Base-by-base conservation (phyloP, 1,284 basidiomycete genomes). In the Albatrellus sp. region DNA sequence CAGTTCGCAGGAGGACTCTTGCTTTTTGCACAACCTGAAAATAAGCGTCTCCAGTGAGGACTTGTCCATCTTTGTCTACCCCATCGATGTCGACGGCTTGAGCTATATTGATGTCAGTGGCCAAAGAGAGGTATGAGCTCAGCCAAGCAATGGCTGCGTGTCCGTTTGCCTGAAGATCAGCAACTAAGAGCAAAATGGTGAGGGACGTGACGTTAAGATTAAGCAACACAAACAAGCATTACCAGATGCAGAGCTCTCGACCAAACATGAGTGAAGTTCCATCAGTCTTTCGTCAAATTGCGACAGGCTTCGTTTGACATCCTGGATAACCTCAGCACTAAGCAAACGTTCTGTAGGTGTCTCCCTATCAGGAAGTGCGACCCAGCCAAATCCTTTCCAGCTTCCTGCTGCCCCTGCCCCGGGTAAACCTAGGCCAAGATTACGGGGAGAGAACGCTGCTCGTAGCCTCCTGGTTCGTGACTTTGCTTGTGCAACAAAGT, bases 381-480 rank as follows among this genome's bases (percentile, higher is more conserved):
- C 70, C 68, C 78, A 88, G 24, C 85, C 85, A 51, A 85, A 81
- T n/a, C 85, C 86, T 54, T 74, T 83, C 85, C 84, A 88, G 20
- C 64, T 63, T 5, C 70, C 83, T 24, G 68, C 82, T 44, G 68
- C 65, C 7, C 85, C 84, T 10, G 77, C 79, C 14, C 84, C 85
- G 42, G 82, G 71, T 24, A 86, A 64, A n/a, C 83, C 82, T 13
- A 76, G 60, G 1, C 85, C 86, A 43, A 89, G 60, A 51, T 81
- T 75, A 4, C 66, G 61, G 0, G 79, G 70, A n/a, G 68, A 66
- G 52, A 87, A 77, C 7, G 72, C 71, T 7, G 80, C 85, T 37
- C 70, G 66, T 17, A 88, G 53, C 31, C 81, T 72, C 56, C 82
- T 85, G 9, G 64, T 54, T 55, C 57, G 46, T 54, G 61, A 54